Evolutionary conservation across 2,329 filamentous ascomycete species (phyloP).

Genomic region (Ophiocordyceps robertsii): DNA sequence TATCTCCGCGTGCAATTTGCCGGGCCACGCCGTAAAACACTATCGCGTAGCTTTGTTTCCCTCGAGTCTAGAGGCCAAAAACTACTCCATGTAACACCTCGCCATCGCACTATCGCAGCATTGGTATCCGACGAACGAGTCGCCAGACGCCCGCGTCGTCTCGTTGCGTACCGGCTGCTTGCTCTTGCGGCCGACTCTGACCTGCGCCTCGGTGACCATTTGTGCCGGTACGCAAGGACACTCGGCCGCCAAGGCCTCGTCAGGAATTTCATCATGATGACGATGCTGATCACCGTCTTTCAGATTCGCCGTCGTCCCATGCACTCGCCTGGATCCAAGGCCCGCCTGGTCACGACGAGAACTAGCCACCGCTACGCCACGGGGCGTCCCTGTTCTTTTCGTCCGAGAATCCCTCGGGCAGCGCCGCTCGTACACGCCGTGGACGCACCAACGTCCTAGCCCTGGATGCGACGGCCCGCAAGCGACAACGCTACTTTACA

Average conservation of each 20-base stretch:
- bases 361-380: not conserved
- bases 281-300: not conserved
- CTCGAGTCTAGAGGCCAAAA: constrained; percentile 1
- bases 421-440: constrained; percentile 1
- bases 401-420: not conserved
- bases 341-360: not conserved
- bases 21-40: not conserved
- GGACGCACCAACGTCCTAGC: constrained; percentile 4
- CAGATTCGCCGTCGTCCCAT: not conserved
- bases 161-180: not conserved
- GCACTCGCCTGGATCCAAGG: not conserved
- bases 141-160: not conserved
- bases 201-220: not conserved
- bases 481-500: constrained; percentile 6
- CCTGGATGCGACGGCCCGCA: constrained; percentile 4
- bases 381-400: not conserved
- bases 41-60: constrained; percentile 1
- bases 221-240: not conserved
- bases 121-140: not conserved
- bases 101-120: constrained; percentile 1
- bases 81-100: not conserved
- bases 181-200: not conserved
- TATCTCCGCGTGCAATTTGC: not conserved
- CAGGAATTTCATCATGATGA: not conserved
- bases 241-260: not conserved